Evolutionary conservation across 2,329 filamentous ascomycete species (phyloP).

Genomic region (Chrysoporthe puriensis): DNA sequence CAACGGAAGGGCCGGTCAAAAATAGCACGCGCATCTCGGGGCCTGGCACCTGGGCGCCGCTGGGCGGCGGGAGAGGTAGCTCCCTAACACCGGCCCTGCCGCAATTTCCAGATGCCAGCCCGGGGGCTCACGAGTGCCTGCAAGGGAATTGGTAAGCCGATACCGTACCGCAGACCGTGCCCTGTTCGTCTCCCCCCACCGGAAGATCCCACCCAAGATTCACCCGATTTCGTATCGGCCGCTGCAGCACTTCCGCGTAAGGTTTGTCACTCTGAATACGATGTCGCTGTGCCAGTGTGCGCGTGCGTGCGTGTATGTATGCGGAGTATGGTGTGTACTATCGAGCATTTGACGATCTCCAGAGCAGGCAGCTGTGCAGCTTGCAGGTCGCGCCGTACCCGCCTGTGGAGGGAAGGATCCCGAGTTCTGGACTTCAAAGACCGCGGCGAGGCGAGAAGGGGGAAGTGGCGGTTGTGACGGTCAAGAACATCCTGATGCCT

Average conservation of each 20-base stretch:
- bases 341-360: slow-evolving; percentile 6
- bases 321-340: not conserved
- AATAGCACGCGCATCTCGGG: slow-evolving; percentile 14
- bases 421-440: too few species aligned
- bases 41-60: not conserved
- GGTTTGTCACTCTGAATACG: slow-evolving; percentile 14
- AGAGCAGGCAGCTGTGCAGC: not conserved
- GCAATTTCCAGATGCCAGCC: not conserved
- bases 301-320: not conserved
- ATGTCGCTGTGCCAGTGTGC: slow-evolving; percentile 9
- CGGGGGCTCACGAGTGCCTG: not conserved
- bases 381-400: not conserved
- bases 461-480: too few species aligned
- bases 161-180: not conserved
- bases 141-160: slow-evolving; percentile 18
- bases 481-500: too few species aligned
- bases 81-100: slow-evolving; percentile 23
- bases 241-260: slow-evolving; percentile 15
- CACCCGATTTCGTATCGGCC: slow-evolving; percentile 23
- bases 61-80: slow-evolving; percentile 1
- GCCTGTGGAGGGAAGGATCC: not conserved
- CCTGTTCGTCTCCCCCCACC: not conserved
- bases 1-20: slow-evolving; percentile 14
- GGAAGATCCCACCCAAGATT: not conserved
- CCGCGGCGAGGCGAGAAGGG: too few species aligned